Percentiles rank a stretch among this genome's conserved stretches.
phyloP scores from a whole-genome alignment of 1,284 basidiomycete species.

The Pascua sp. region DNA sequence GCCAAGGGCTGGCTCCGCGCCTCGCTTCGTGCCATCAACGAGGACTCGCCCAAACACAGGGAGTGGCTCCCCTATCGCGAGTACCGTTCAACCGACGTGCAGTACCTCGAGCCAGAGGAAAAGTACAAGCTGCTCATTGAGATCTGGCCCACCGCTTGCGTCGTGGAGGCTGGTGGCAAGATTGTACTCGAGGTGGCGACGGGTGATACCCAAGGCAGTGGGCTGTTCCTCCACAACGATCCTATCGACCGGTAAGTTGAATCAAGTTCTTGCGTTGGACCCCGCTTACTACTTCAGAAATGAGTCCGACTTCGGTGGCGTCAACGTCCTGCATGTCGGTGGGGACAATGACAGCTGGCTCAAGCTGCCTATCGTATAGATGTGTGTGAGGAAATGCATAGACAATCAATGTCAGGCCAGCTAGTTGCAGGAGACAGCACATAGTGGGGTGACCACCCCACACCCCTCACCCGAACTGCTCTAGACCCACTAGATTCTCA shows the following conservation, averaged over 20 bases:
- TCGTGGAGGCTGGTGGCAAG: constrained; percentile 28
- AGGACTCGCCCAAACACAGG: constrained; percentile 22
- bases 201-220: constrained; percentile 19
- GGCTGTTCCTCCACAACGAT: constrained; percentile 33
- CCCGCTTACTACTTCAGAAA: neutral
- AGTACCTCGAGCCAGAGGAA: constrained; percentile 23
- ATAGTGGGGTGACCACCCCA: too few relatives aligned
- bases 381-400: too few relatives aligned
- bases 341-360: constrained; percentile 10
- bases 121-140: constrained; percentile 36
- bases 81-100: constrained; percentile 31
- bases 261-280: too few relatives aligned
- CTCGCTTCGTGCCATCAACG: constrained; percentile 35
- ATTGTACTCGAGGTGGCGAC: constrained; percentile 35
- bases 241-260: constrained; percentile 29
- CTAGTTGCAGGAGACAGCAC: too few relatives aligned
- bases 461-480: too few relatives aligned
- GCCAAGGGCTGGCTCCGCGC: constrained; percentile 43
- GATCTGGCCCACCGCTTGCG: constrained; percentile 43
- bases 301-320: constrained; percentile 11
- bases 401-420: too few relatives aligned
- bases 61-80: constrained; percentile 35
- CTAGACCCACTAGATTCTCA: too few relatives aligned
- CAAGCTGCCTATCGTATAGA: constrained; percentile 14
- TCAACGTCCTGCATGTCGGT: constrained; percentile 13